Conservation (phyloP, 495 filamentous ascomycete species). For the Hypomontagnella submonticulosa region DNA sequence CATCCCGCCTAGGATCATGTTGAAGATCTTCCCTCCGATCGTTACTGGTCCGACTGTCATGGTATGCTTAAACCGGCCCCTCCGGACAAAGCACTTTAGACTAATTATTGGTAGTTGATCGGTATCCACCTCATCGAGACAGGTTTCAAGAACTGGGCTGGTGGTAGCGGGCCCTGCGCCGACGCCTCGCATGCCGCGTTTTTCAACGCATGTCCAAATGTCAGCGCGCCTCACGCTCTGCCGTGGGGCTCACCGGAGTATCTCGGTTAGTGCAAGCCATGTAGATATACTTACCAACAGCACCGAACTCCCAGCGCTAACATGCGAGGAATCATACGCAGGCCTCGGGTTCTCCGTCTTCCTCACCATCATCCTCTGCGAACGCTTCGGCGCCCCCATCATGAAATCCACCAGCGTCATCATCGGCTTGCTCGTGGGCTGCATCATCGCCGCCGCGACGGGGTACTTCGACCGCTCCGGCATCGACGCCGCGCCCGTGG, state of each 20-base stretch:
- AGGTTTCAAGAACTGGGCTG: slow-evolving; percentile 87
- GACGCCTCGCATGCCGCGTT: slow-evolving; percentile 63
- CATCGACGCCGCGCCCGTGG: slow-evolving; percentile 78
- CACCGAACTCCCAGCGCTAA: slow-evolving; percentile 19
- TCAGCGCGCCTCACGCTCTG: slow-evolving; percentile 78
- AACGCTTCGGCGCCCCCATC: slow-evolving; percentile 81
- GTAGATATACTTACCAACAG: too few relatives aligned
- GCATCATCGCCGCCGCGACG: slow-evolving; percentile 85
- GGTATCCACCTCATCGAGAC: slow-evolving; percentile 78
- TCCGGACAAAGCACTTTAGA: neutral
- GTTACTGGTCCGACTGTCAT: slow-evolving; percentile 89
- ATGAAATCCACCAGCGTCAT: slow-evolving; percentile 78
- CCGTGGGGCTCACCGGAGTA: slow-evolving; percentile 91
- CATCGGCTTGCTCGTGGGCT: slow-evolving; percentile 83
- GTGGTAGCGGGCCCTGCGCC: slow-evolving; percentile 74
- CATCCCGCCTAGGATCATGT: slow-evolving; percentile 73
- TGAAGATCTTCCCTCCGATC: slow-evolving; percentile 86
- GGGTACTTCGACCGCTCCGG: slow-evolving; percentile 81
- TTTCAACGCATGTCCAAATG: slow-evolving; percentile 75
- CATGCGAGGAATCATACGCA: slow-evolving; percentile 2
- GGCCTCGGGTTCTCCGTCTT: slow-evolving; percentile 90
- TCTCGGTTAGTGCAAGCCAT: slow-evolving; percentile 63
- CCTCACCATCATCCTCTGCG: slow-evolving; percentile 85
- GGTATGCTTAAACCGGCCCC: slow-evolving; percentile 52
- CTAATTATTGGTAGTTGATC: slow-evolving; percentile 53